phyloP scores from a whole-genome alignment of 2,329 filamentous ascomycete genomes.

The Calonectria henricotiae region DNA sequence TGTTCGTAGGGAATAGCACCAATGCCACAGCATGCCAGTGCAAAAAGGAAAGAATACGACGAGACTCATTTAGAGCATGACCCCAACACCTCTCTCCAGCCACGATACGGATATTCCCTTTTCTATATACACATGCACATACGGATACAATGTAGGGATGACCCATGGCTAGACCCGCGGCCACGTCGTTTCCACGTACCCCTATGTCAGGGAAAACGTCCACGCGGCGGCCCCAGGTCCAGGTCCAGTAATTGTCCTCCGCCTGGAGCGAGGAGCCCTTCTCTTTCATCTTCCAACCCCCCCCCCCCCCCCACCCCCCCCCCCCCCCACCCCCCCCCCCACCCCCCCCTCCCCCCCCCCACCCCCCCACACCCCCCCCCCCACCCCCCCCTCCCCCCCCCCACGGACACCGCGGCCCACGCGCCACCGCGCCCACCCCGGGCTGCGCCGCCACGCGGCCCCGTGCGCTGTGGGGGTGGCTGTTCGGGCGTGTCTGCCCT shows the following conservation, averaged over 20 bases:
- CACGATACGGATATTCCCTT: conserved; percentile 9
- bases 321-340: too few relatives aligned
- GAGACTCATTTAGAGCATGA: background rate
- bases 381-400: too few relatives aligned
- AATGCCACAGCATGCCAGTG: background rate
- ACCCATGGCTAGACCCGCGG: conserved; percentile 20
- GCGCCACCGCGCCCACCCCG: too few relatives aligned
- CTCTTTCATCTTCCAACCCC: conserved; percentile 20
- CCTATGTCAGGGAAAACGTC: conserved; percentile 9
- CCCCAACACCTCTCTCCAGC: background rate
- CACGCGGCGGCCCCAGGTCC: conserved; percentile 11
- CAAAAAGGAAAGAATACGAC: background rate
- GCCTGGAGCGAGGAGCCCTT: background rate
- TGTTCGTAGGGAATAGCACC: background rate
- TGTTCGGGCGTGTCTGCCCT: too few relatives aligned
- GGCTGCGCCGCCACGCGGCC: too few relatives aligned
- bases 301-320: too few relatives aligned
- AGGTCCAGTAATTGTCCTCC: background rate
- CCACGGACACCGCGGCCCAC: too few relatives aligned
- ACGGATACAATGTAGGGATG: background rate
- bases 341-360: too few relatives aligned
- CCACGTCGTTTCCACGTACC: conserved; percentile 25
- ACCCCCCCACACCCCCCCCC: too few relatives aligned
- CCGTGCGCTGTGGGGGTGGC: too few relatives aligned
- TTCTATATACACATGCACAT: background rate